Evolutionary conservation across 768 basidiomycete genomes (phyloP), one percentile per base, ranked within the genome.

Genomic region (Mycena venus): DNA sequence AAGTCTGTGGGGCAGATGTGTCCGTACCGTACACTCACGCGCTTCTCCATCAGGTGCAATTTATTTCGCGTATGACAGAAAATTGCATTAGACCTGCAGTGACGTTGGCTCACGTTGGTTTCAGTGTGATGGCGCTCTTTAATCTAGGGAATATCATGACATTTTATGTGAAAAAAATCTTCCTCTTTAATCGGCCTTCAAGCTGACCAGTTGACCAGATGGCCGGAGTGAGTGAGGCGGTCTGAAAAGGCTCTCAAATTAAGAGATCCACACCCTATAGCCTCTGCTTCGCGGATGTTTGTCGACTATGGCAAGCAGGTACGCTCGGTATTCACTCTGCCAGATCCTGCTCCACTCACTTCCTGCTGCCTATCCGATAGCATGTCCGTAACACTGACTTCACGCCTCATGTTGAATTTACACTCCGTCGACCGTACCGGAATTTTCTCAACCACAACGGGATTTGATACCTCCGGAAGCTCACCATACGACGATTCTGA

Each of bases 371-470:
- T n/a, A n/a, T n/a, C n/a, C n/a, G 23, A 3, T 29, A 71, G 70
- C 56, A 27, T 75, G 29, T 70, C 73, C 9, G 73, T 75, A 15
- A 75, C 73, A 1, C 38, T 75, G 47, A 66, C 42, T 32, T 75
- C 73, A 21, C 68, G 73, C 34, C 73, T 75, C 27, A 75, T 75
- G 64, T 31, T 75, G 23, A 75, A 75, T 56, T 55, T 75, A 4
- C 73, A 75, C 29, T 31, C 73, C 58, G 29, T 75, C 14, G 73
- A 75, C 10, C 40, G 63, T 34, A 49, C 25, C 14, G 73, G 73
- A 19, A 70, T 75, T 6, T 70, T 75, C 36, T 75, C 73, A 1
- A 74, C 67, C 27, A 63, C 68, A 0, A 31, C 66, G n/a, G 66
- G n/a, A 9, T 14, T 42, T 3, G 8, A 23, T 10, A 23, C 21